These are phyloP conservation scores for Ustulina deusta DNA, from an alignment of 2,329 filamentous ascomycete genomes.

Conservation along the genomic window DNA sequence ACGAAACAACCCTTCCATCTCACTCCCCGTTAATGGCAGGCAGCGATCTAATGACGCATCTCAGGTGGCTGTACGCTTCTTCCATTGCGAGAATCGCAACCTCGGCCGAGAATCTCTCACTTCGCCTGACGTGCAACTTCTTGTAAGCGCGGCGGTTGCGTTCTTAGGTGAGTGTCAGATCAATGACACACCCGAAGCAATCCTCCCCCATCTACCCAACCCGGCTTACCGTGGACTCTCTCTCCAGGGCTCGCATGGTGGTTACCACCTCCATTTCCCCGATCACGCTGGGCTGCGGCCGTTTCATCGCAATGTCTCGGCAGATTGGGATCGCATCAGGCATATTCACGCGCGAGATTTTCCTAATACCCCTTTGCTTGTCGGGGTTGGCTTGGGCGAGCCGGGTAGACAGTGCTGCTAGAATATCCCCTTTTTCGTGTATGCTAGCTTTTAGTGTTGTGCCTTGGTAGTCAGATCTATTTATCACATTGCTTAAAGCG, in stretches of 20 bases:
- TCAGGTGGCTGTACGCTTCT: conserved; percentile 30
- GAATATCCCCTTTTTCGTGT: no score
- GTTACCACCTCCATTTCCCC: conserved; percentile 36
- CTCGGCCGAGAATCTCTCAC: neutral
- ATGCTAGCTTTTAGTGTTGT: neutral
- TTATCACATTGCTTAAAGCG: no score
- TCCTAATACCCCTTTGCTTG: conserved; percentile 25
- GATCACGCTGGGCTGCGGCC: conserved; percentile 15
- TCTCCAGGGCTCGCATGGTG: conserved; percentile 6
- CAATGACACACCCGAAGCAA: conserved; percentile 6
- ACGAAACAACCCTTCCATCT: neutral
- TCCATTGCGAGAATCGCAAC: conserved; percentile 24
- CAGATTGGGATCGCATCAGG: conserved; percentile 33
- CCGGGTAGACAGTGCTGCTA: conserved; percentile 12
- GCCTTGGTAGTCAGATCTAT: neutral
- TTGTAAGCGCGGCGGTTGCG: conserved; percentile 25
- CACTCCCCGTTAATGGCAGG: neutral
- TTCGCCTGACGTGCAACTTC: conserved; percentile 9
- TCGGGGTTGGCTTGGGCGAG: conserved; percentile 31
- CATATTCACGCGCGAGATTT: neutral
- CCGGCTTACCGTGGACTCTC: conserved; percentile 32
- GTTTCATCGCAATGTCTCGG: neutral
- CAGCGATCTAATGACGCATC: neutral
- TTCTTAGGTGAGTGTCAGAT: conserved; percentile 38
- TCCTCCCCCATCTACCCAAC: neutral